Base-by-base conservation (phyloP, 768 basidiomycete genomes). In the Leccinum arenicola region DNA sequence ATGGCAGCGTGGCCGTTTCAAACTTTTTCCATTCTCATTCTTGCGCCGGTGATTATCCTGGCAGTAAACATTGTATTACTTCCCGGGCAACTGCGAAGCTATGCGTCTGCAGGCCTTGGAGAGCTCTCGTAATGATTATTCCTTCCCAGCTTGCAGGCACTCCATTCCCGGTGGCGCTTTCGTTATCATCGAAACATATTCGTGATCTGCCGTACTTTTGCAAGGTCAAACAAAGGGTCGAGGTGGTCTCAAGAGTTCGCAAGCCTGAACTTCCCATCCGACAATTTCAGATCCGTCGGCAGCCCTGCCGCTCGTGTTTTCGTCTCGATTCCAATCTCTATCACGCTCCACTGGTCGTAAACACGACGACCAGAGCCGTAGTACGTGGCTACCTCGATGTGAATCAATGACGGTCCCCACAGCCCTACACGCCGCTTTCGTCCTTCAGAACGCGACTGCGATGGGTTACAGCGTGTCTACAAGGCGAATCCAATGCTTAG, bases 371-470 rank as follows among this genome's bases (percentile, higher is more conserved):
- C 48, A 31, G 43, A 52, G 49, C 38, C n/a, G 45, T 29, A 10
- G 45, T 33, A 9, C 36, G 51, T 47, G 50, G 50, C 12, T 14
- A 47, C 55, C 62, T 56, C 50, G 55, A 60, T 45, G 58, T 54
- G 21, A 43, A 57, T 62, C 52, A 36, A 56, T 54, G 36, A 36
- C 11, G 50, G n/a, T 54, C 48, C 56, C 50, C 51, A 5, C 56
- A 66, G 53, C 57, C 56, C 45, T 50, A 60, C 64, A 68, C 51
- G 61, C 61, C 61, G 43, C 55, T 45, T 63, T 15, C 64, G 23
- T 54, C 56, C 50, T 61, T 53, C 53, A 27, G 50, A 65, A 52
- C 31, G 55, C 55, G 52, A 50, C 43, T 19, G 51, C 48, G 35
- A 45, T 40, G 48, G 36, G 50, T 40, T 29, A 9, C 40, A 53